A percentile compares a stretch with the other conserved stretches of the same genome.
phyloP scores from a whole-genome alignment of 139 green algal genomes.

The Asterochloris sp. region DNA sequence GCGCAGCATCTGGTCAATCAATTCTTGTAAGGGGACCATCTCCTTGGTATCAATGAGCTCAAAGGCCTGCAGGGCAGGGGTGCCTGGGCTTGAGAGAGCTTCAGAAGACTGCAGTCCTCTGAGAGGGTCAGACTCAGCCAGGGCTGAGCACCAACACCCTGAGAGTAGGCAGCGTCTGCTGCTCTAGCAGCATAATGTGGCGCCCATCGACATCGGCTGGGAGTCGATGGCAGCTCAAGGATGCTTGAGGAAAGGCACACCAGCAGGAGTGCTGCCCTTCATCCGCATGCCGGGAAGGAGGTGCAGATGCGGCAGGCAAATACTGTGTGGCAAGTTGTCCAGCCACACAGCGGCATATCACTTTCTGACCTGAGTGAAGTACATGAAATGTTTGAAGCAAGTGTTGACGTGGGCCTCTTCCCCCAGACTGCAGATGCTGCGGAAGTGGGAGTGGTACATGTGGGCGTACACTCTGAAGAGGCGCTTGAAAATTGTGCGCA shows the following conservation, averaged over 20 bases:
- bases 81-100: background rate
- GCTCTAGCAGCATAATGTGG: no score
- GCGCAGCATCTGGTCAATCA: constrained; percentile 83
- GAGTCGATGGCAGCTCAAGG: background rate
- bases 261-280: background rate
- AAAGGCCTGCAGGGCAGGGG: constrained; percentile 32
- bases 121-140: background rate
- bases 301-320: background rate
- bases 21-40: constrained; percentile 87
- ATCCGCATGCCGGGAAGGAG: background rate
- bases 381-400: constrained; percentile 99
- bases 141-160: background rate
- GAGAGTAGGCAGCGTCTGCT: background rate
- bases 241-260: background rate
- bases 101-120: background rate
- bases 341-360: background rate
- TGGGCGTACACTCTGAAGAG: constrained; percentile 99
- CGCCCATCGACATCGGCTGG: background rate
- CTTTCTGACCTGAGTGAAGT: constrained; percentile 71
- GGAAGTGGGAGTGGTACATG: constrained; percentile 99
- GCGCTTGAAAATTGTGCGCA: constrained; percentile 93
- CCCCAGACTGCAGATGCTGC: constrained; percentile 61
- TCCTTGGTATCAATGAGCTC: constrained; percentile 90
- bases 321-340: background rate
- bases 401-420: constrained; percentile 98